These are phyloP conservation scores for Candida schatavii DNA, from an alignment of 805 yeast species.

Conservation along the genomic window DNA sequence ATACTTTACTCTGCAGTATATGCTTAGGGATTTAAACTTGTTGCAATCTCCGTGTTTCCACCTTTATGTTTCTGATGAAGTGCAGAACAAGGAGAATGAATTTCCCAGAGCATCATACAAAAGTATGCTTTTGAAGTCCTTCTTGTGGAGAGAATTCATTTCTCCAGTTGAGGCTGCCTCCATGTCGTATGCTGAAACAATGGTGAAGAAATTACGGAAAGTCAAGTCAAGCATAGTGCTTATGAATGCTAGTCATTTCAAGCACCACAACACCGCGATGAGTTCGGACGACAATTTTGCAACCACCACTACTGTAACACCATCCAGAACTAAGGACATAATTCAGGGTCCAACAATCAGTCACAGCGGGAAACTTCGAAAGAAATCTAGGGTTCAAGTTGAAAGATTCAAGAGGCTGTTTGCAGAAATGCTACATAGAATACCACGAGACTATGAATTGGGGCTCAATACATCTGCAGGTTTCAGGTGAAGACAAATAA, in stretches of 20 bases:
- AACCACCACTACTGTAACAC: too few species aligned
- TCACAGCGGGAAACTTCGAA: too few species aligned
- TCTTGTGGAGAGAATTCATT: neutral
- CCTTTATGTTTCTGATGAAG: neutral
- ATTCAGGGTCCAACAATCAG: too few species aligned
- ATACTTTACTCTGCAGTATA: slow-evolving; percentile 5
- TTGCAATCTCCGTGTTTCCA: slow-evolving; percentile 4
- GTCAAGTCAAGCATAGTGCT: slow-evolving; percentile 2
- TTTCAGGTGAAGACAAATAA: too few species aligned
- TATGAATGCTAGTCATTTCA: too few species aligned
- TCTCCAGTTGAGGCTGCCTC: neutral
- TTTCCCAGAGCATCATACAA: neutral
- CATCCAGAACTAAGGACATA: too few species aligned
- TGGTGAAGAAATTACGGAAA: slow-evolving; percentile 1
- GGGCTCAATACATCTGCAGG: too few species aligned
- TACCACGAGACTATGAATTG: neutral
- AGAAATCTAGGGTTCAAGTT: neutral
- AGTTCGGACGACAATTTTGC: too few species aligned
- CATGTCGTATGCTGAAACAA: slow-evolving; percentile 4
- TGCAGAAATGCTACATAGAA: neutral
- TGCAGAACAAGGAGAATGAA: neutral
- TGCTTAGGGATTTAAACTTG: slow-evolving; percentile 1
- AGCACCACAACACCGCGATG: too few species aligned
- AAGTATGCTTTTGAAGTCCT: slow-evolving; percentile 4
- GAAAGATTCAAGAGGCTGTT: neutral